Percentiles rank a stretch among this genome's conserved stretches.
Conservation (phyloP, 306 rosid species). For the Sophora flavescens region DNA sequence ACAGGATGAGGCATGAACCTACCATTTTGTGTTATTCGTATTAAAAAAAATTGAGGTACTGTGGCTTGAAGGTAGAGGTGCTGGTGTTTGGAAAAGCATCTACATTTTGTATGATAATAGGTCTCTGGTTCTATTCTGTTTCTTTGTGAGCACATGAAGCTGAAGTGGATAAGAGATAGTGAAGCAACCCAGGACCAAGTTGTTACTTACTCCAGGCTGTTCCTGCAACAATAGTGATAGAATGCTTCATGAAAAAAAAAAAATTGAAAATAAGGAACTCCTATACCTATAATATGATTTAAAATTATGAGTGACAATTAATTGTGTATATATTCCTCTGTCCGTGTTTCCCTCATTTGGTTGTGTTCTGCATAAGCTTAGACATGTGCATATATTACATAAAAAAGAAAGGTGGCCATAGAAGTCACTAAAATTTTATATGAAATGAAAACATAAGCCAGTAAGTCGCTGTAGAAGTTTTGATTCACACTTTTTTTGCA, state of each 20-base stretch:
- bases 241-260: background rate
- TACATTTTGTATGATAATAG: conserved; percentile 7
- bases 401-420: background rate
- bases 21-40: no score
- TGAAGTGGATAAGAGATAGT: background rate
- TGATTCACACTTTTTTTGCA: background rate
- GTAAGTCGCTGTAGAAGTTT: background rate
- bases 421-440: background rate
- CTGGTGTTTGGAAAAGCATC: background rate
- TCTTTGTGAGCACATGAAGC: background rate
- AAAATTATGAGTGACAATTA: background rate
- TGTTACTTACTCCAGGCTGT: background rate
- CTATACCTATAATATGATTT: background rate
- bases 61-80: no score
- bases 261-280: background rate
- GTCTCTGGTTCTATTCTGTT: background rate
- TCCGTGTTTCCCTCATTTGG: background rate
- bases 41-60: background rate
- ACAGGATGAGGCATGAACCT: no score
- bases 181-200: background rate
- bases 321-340: background rate
- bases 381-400: background rate
- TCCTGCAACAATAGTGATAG: background rate
- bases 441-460: conserved; percentile 4
- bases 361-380: background rate